These are phyloP conservation scores for Irpex lacteus DNA, from an alignment of 1,284 basidiomycete genomes.

Conservation along the genomic window DNA sequence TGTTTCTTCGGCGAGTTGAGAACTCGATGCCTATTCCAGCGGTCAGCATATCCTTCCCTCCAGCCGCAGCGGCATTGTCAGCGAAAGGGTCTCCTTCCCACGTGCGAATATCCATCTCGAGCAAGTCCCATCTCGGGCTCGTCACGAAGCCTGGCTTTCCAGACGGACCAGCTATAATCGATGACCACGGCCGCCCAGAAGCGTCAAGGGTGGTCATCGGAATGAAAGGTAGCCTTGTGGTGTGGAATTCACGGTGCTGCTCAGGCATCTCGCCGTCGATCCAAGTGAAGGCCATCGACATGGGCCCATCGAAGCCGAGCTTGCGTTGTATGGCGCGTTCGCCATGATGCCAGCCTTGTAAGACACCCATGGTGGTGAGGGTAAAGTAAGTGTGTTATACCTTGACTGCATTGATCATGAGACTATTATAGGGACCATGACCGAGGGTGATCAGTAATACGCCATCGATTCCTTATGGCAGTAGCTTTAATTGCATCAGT, in stretches of 20 bases:
- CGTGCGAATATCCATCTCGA: constrained; percentile 40
- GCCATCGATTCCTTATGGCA: neutral
- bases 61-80: constrained; percentile 32
- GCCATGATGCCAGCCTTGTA: constrained; percentile 40
- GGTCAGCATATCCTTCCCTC: constrained; percentile 34
- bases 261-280: constrained; percentile 33
- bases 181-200: constrained; percentile 36
- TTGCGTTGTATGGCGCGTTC: constrained; percentile 33
- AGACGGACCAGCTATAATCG: constrained; percentile 30
- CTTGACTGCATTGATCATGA: neutral
- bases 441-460: neutral
- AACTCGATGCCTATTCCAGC: constrained; percentile 65
- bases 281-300: constrained; percentile 28
- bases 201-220: constrained; percentile 38
- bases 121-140: constrained; percentile 36
- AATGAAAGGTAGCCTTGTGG: constrained; percentile 35
- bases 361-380: constrained; percentile 7
- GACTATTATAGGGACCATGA: neutral
- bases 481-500: too few species aligned
- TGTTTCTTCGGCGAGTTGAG: constrained; percentile 54
- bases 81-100: constrained; percentile 59
- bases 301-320: constrained; percentile 26
- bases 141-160: constrained; percentile 42
- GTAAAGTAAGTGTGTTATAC: neutral
- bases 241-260: constrained; percentile 36